Base-by-base conservation (phyloP, 176 grass and related monocot species). In the Raddia distichophylla region DNA sequence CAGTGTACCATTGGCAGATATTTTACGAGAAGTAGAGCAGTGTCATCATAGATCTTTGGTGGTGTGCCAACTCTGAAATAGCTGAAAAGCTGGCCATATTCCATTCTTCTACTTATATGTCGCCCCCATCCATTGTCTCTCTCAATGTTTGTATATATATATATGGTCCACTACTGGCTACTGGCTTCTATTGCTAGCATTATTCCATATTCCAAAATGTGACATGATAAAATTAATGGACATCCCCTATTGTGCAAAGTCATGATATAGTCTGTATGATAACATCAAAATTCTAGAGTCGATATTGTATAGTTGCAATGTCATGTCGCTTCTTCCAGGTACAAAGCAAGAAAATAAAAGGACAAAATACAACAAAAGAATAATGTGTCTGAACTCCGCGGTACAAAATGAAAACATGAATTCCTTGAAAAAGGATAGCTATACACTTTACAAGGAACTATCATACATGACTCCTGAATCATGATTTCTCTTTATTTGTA, bases 401-500 rank as follows among this genome's bases (percentile, higher is more conserved):
- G 9, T 65, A 50, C 49, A 73, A 14, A 57, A 50, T 78, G 59
- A 64, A 83, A 27, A 73, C 58, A 67, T 77, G 37, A 52, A 70
- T 84, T 11, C 33, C 33, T 72, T 64, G 8, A 59, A 60, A 83
- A 45, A 1, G 5, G 11, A 50, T 12, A 74, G 35, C 74, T 79
- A 75, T 93, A 80, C 81, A 91, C 67, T 78, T 75, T 84, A 77
- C 65, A 67, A 49, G 22, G 46, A 80, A 50, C 81, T 48, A 78
- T 27, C 37, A 52, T 82, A 73, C 20, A 69, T 63, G 57, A 84
- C 3, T 63, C 82, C 54, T 64, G 59, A 71, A 61, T 94, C 71
- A 88, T 77, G 69, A 57, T 63, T 63, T 82, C 45, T 74, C 86
- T 87, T 87, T 92, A 58, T 68, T 90, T 18, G 73, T 80, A 67